phyloP scores from a whole-genome alignment of 495 filamentous ascomycete species.

The Xylaria nigripes region DNA sequence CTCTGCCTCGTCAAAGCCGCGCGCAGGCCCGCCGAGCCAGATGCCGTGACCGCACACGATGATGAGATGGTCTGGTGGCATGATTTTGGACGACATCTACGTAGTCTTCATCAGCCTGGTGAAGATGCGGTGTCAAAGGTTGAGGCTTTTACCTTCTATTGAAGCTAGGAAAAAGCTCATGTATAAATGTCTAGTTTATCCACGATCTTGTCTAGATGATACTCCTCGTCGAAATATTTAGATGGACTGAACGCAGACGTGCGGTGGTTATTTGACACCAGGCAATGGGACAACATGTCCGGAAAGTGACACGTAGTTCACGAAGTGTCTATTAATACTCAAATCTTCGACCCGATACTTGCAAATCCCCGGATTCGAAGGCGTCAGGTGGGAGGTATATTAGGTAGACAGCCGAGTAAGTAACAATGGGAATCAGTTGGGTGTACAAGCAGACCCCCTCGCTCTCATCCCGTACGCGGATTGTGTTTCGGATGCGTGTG shows the following conservation, averaged over 20 bases:
- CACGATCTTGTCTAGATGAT: neutral
- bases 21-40: conserved; percentile 55
- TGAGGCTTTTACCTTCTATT: no score
- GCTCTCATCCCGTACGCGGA: no score
- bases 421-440: no score
- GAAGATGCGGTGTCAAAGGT: no score
- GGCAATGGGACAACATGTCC: no score
- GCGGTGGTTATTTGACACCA: neutral
- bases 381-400: no score
- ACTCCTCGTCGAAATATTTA: neutral
- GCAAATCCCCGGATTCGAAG: neutral
- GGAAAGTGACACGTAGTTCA: neutral
- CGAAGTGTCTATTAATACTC: neutral
- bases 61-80: conserved; percentile 45
- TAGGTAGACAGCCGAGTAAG: no score
- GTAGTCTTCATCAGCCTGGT: no score
- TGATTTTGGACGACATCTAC: neutral
- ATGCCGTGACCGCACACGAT: conserved; percentile 79
- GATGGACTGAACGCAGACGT: neutral
- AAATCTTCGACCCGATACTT: conserved; percentile 1
- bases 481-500: no score
- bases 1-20: conserved; percentile 52
- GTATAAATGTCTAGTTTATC: no score
- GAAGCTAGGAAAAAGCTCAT: no score
- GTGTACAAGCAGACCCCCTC: no score